phyloP scores from a whole-genome alignment of 192 early-diverging fungal genomes.

The Spizellomyces punctatus region DNA sequence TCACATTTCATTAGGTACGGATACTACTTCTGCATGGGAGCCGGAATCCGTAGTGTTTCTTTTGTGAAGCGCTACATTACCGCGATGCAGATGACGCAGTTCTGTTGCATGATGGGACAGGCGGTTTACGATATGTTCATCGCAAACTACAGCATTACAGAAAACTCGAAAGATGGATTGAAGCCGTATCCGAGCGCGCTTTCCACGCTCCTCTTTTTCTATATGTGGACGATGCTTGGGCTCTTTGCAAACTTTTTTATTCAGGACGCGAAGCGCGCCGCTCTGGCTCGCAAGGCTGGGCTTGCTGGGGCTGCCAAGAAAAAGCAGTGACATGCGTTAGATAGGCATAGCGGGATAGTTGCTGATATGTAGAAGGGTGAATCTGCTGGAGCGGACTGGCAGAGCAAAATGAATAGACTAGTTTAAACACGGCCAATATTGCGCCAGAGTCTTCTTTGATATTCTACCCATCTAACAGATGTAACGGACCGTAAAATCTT shows the following conservation, averaged over 20 bases:
- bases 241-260: slow-evolving; percentile 66
- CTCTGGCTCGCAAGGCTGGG: slow-evolving; percentile 2
- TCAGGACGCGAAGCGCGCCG: slow-evolving; percentile 48
- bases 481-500: not conserved
- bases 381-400: no score
- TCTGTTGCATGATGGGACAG: slow-evolving; percentile 61
- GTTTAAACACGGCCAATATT: no score
- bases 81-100: slow-evolving; percentile 68
- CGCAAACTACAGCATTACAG: slow-evolving; percentile 8
- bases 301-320: not conserved
- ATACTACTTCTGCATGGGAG: slow-evolving; percentile 59
- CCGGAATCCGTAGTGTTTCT: slow-evolving; percentile 54
- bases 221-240: slow-evolving; percentile 70
- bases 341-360: no score
- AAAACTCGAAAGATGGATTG: slow-evolving; percentile 11
- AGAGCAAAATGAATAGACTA: no score
- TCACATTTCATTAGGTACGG: slow-evolving; percentile 24
- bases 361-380: no score
- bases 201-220: slow-evolving; percentile 58
- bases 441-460: no score
- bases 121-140: slow-evolving; percentile 40
- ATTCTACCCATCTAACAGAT: no score
- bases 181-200: slow-evolving; percentile 52
- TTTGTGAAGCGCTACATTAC: slow-evolving; percentile 70
- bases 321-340: no score